Evolutionary conservation across 257 asterid genomes (phyloP), one percentile per base, ranked within the genome.

Genomic region (Dorcoceras hygrometricum): DNA sequence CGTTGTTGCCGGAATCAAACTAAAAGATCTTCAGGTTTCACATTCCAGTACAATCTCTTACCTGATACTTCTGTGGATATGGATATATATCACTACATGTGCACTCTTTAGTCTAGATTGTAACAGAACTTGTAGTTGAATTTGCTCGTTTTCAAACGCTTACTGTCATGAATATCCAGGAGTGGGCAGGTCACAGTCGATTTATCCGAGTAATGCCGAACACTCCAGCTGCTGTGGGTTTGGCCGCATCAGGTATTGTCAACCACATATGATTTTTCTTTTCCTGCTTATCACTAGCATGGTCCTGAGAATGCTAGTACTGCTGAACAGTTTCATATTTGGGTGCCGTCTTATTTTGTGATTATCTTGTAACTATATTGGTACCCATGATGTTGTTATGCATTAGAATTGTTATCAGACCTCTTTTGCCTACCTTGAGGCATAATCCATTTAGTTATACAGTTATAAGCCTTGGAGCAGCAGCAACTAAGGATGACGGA

Each of bases 181-280:
- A 85, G 57, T 93, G 97, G 97, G 88, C 97, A 32, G 96, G 95
- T 74, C 87, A 83, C 39, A 69, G 75, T 16, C 86, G 96, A 46
- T 89, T 90, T 79, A 82, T 88, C 34, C 77, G 97, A 78, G 97
- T 90, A 62, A 88, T 90, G 94, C 98, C 98, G 36, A 90, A 93
- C 78, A 89, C 98, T 71, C 96, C 96, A 9, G 92, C 97, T 66
- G 82, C 99, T 48, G 89, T 93, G 65, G 99, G 97, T 27, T 79
- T 76, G 56, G 99, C 96, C 6, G 97, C 97, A 9, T 87, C 96
- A 55, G 99, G 97, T 93, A 82, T 66, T 26, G 39, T 27, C 9
- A 55, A 65, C 53, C 39, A 23, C 7, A 1, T 51, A 39, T 46
- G 22, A 26, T 7, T 69, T 58, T 36, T 22, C 60, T 57, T 27